These are phyloP conservation scores for Agrostemma githago DNA, from an alignment of 148 eudicot species.

Conservation along the genomic window DNA sequence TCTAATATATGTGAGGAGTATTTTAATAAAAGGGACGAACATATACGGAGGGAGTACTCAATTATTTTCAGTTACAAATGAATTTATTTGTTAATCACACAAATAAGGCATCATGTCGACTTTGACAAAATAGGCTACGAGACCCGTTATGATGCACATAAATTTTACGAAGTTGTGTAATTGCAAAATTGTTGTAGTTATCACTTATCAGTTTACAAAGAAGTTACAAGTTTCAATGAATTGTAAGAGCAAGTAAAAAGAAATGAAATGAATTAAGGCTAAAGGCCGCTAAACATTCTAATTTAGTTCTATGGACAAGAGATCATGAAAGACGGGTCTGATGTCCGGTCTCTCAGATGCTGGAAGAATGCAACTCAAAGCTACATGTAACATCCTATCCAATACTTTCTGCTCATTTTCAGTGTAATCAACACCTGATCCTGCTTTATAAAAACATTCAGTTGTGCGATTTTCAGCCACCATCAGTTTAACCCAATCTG, in stretches of 20 bases:
- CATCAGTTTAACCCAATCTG: constrained; percentile 62
- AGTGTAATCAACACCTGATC: constrained; percentile 18
- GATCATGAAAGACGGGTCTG: constrained; percentile 43
- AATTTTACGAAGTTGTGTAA: neutral
- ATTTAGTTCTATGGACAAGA: constrained; percentile 35
- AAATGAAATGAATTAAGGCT: constrained; percentile 6
- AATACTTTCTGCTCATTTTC: constrained; percentile 24
- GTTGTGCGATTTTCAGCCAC: constrained; percentile 35
- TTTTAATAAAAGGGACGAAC: too few species aligned
- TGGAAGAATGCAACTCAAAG: constrained; percentile 56
- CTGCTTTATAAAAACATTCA: constrained; percentile 47
- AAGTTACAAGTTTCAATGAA: neutral
- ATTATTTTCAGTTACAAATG: neutral
- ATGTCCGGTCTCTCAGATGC: constrained; percentile 68
- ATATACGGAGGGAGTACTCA: too few species aligned
- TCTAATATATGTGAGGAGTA: too few species aligned
- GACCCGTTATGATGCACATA: neutral
- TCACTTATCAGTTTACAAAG: neutral
- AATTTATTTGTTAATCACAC: neutral
- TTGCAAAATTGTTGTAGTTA: neutral
- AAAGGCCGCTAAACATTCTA: neutral
- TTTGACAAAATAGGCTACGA: neutral
- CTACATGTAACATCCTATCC: constrained; percentile 45
- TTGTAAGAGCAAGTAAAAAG: neutral
- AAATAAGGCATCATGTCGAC: neutral